Evolutionary conservation across 1,139 yeast genomes (phyloP).

Genomic region (Kurtzmaniella quercitrusa): DNA sequence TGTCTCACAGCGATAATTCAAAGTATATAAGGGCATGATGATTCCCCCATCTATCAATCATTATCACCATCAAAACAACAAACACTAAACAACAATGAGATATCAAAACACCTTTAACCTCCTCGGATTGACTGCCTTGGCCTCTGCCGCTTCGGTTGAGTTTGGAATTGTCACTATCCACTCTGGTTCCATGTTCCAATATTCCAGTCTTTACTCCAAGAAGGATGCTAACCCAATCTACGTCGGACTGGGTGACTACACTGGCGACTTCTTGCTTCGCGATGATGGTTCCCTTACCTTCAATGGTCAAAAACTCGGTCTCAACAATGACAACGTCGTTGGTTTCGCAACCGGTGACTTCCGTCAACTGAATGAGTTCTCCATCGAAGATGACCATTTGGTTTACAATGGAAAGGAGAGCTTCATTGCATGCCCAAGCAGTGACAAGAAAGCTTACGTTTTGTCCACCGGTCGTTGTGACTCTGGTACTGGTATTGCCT

Average conservation of each 20-base stretch:
- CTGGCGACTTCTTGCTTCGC: slow-evolving; percentile 13
- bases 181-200: slow-evolving; percentile 24
- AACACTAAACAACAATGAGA: slow-evolving; percentile 5
- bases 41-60: not conserved
- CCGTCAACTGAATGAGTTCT: slow-evolving; percentile 15
- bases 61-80: not conserved
- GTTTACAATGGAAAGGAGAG: slow-evolving; percentile 12
- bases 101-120: slow-evolving; percentile 13
- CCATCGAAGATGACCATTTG: slow-evolving; percentile 13
- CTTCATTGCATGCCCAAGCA: slow-evolving; percentile 20
- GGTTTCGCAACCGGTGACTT: slow-evolving; percentile 10
- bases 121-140: slow-evolving; percentile 19
- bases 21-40: not conserved
- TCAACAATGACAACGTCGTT: slow-evolving; percentile 10
- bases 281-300: slow-evolving; percentile 19
- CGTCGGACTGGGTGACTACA: slow-evolving; percentile 16
- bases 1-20: too few relatives aligned
- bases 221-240: slow-evolving; percentile 11
- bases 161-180: slow-evolving; percentile 19
- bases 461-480: slow-evolving; percentile 22
- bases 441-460: slow-evolving; percentile 16
- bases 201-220: slow-evolving; percentile 10
- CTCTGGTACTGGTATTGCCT: slow-evolving; percentile 22
- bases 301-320: slow-evolving; percentile 13
- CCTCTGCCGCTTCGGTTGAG: slow-evolving; percentile 18